Conservation (phyloP, 148 eudicot genomes). For the Spergularia marina region DNA sequence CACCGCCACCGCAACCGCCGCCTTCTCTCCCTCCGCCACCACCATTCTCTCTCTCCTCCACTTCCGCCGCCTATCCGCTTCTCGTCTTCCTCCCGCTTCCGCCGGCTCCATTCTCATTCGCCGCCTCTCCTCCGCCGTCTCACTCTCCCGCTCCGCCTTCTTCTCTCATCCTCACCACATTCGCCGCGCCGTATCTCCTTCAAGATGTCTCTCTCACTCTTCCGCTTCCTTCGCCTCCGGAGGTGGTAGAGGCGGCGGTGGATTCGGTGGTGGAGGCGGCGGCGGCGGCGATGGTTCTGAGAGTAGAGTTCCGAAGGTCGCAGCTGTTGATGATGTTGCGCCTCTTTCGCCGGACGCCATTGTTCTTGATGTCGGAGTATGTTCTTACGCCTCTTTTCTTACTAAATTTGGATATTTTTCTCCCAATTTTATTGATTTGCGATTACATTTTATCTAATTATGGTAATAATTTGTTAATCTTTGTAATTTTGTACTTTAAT, state of each 20-base stretch:
- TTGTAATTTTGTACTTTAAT: not conserved
- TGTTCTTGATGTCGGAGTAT: slow-evolving; percentile 80
- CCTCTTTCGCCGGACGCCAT: slow-evolving; percentile 67
- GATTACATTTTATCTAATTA: not conserved
- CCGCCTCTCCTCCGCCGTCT: slow-evolving; percentile 23
- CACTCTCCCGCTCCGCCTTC: slow-evolving; percentile 8
- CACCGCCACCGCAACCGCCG: slow-evolving; percentile 20
- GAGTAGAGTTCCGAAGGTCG: slow-evolving; percentile 37
- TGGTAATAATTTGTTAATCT: not conserved
- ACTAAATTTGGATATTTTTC: not conserved
- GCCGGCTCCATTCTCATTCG: slow-evolving; percentile 30
- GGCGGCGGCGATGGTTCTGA: slow-evolving; percentile 53
- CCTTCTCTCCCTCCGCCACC: slow-evolving; percentile 13
- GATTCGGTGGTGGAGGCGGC: slow-evolving; percentile 43
- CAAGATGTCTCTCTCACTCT: slow-evolving; percentile 38
- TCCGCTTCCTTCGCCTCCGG: slow-evolving; percentile 49
- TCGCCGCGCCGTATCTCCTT: slow-evolving; percentile 15
- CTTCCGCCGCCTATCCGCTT: slow-evolving; percentile 31
- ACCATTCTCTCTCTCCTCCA: slow-evolving; percentile 30
- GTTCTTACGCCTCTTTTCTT: not conserved
- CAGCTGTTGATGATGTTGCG: slow-evolving; percentile 41
- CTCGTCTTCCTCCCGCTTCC: slow-evolving; percentile 21
- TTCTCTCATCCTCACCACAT: slow-evolving; percentile 20
- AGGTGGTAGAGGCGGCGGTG: slow-evolving; percentile 48
- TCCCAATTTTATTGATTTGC: not conserved